These are phyloP conservation scores for Neurospora sp. DNA, from an alignment of 495 filamentous ascomycete genomes.

Conservation along the genomic window DNA sequence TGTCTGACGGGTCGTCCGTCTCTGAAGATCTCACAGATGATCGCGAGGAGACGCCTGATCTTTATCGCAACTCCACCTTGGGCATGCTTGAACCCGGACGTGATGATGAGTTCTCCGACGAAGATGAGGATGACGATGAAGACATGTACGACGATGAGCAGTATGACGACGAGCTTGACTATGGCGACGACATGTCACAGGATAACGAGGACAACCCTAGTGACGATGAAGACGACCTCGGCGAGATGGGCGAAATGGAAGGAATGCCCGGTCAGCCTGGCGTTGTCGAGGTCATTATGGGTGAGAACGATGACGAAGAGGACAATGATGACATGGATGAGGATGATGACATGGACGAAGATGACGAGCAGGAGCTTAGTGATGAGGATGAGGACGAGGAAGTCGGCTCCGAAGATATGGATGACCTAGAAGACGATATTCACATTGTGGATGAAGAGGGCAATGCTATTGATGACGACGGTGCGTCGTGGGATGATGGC, in stretches of 20 bases:
- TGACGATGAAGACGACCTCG: slow-evolving; percentile 76
- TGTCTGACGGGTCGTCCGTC: slow-evolving; percentile 70
- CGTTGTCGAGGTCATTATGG: slow-evolving; percentile 75
- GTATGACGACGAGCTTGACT: slow-evolving; percentile 84
- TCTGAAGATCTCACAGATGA: slow-evolving; percentile 71
- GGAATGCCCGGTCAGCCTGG: slow-evolving; percentile 69
- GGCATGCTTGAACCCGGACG: slow-evolving; percentile 86
- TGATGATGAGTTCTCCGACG: slow-evolving; percentile 65
- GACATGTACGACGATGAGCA: slow-evolving; percentile 74
- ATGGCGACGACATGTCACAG: slow-evolving; percentile 67
- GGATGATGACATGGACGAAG: slow-evolving; percentile 61
- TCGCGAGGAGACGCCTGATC: slow-evolving; percentile 92
- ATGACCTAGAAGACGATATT: slow-evolving; percentile 42
- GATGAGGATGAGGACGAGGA: slow-evolving; percentile 47
- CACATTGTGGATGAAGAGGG: slow-evolving; percentile 50
- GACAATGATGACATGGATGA: slow-evolving; percentile 51
- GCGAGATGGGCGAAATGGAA: slow-evolving; percentile 77
- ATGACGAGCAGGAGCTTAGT: slow-evolving; percentile 40
- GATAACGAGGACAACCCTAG: slow-evolving; percentile 85
- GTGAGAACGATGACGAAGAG: slow-evolving; percentile 61
- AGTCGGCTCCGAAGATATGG: slow-evolving; percentile 38
- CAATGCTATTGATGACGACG: slow-evolving; percentile 43
- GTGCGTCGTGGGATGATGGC: slow-evolving; percentile 46
- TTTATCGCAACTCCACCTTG: slow-evolving; percentile 91
- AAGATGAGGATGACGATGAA: slow-evolving; percentile 58